Evolutionary conservation across 108 stramenopile genomes (phyloP).

Genomic region (Skeletonema grethae): DNA sequence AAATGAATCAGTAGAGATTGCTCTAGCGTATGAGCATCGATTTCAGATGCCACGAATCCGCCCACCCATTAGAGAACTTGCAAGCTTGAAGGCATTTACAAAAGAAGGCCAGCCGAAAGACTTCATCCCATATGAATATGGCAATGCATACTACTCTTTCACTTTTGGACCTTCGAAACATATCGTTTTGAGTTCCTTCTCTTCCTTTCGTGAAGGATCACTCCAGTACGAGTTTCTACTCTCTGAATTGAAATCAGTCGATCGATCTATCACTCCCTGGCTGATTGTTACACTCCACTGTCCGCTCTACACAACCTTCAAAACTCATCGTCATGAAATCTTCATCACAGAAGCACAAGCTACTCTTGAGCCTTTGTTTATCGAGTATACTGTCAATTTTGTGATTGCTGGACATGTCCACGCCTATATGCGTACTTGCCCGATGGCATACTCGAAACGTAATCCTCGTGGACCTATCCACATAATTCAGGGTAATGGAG

Average conservation of each 20-base stretch:
- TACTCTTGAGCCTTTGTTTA: conserved; percentile 83
- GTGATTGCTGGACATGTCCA: conserved; percentile 92
- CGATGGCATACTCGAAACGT: conserved; percentile 54
- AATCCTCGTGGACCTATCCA: conserved; percentile 72
- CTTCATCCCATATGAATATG: conserved; percentile 79
- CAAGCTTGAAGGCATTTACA: conserved; percentile 46
- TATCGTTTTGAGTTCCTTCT: conserved; percentile 76
- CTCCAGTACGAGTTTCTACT: conserved; percentile 80
- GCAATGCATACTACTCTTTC: conserved; percentile 84
- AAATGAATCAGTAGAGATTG: conserved; percentile 57
- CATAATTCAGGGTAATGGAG: conserved; percentile 93
- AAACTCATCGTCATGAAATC: conserved; percentile 61
- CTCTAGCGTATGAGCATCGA: conserved; percentile 70
- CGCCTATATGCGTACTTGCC: conserved; percentile 82
- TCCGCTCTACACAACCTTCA: conserved; percentile 86
- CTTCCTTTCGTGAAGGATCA: conserved; percentile 66
- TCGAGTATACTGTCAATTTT: conserved; percentile 82
- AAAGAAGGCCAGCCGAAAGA: conserved; percentile 54
- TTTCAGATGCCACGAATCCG: conserved; percentile 81
- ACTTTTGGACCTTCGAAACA: conserved; percentile 71
- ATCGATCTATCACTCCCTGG: conserved; percentile 84
- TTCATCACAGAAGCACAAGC: conserved; percentile 65
- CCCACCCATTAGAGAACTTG: conserved; percentile 56
- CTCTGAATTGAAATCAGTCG: conserved; percentile 61
- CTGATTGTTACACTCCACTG: conserved; percentile 76